These are phyloP conservation scores for Geoglossum cookeanum DNA, from an alignment of 2,329 filamentous ascomycete species.

Conservation along the genomic window DNA sequence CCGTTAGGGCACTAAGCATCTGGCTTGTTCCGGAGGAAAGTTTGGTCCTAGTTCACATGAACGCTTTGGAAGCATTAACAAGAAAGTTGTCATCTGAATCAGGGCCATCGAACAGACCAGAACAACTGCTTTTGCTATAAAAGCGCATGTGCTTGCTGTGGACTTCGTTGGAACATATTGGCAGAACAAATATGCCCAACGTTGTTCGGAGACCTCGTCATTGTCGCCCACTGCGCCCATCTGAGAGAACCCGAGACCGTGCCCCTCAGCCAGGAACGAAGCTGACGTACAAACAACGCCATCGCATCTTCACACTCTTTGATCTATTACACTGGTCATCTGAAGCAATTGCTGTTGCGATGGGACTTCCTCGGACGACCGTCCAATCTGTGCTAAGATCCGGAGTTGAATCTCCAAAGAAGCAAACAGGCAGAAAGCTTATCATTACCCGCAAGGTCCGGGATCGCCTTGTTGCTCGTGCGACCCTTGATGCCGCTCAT, in stretches of 20 bases:
- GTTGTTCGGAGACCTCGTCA: background rate
- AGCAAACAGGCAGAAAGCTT: background rate
- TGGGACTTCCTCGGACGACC: background rate
- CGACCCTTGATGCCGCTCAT: background rate
- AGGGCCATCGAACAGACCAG: background rate
- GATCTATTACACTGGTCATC: background rate
- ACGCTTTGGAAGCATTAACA: background rate
- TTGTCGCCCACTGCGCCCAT: background rate
- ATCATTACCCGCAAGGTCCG: background rate
- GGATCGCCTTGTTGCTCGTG: background rate
- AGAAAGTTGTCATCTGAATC: background rate
- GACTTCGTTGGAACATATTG: background rate
- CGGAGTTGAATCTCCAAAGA: background rate
- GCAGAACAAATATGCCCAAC: background rate
- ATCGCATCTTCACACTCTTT: background rate
- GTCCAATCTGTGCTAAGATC: background rate
- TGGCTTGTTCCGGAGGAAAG: background rate
- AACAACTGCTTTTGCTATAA: background rate
- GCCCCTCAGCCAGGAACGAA: background rate
- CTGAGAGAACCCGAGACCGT: background rate
- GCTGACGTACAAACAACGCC: background rate
- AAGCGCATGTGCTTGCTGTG: background rate
- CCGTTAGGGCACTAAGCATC: background rate
- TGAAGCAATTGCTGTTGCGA: background rate
- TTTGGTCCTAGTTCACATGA: background rate